phyloP scores from a whole-genome alignment of 352 stramenopile genomes.

The Pythium angustatum region DNA sequence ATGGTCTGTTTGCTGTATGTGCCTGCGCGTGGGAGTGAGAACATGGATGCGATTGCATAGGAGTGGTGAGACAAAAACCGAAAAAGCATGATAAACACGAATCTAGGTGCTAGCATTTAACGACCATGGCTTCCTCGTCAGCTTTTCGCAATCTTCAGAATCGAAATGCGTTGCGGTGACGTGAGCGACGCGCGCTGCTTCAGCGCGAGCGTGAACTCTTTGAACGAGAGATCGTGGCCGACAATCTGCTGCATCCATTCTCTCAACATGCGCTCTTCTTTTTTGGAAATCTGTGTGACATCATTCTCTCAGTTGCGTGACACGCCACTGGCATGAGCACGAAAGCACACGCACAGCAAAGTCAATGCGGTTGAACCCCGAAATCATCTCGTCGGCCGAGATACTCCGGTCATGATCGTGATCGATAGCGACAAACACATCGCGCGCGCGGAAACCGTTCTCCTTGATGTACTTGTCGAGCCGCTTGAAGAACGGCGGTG shows the following conservation, averaged over 20 bases:
- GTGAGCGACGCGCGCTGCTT: constrained; percentile 58
- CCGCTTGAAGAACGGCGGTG: constrained; percentile 51
- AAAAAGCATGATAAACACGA: too few species aligned
- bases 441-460: constrained; percentile 46
- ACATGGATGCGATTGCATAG: too few species aligned
- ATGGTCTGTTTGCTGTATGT: not conserved
- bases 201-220: constrained; percentile 54
- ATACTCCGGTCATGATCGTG: constrained; percentile 41
- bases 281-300: constrained; percentile 37
- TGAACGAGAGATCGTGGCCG: constrained; percentile 54
- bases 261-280: constrained; percentile 40
- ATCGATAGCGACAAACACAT: constrained; percentile 53
- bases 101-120: too few species aligned
- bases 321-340: not conserved
- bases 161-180: constrained; percentile 44
- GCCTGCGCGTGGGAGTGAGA: not conserved
- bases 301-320: too few species aligned
- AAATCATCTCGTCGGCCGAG: constrained; percentile 47
- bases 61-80: not conserved
- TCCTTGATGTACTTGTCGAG: constrained; percentile 53
- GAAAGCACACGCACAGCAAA: constrained; percentile 33
- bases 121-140: too few species aligned
- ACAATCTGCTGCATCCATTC: constrained; percentile 54
- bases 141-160: constrained; percentile 30
- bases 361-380: constrained; percentile 48